Evolutionary conservation across 192 early-diverging fungal genomes (phyloP).

Genomic region (Thamnidium elegans): DNA sequence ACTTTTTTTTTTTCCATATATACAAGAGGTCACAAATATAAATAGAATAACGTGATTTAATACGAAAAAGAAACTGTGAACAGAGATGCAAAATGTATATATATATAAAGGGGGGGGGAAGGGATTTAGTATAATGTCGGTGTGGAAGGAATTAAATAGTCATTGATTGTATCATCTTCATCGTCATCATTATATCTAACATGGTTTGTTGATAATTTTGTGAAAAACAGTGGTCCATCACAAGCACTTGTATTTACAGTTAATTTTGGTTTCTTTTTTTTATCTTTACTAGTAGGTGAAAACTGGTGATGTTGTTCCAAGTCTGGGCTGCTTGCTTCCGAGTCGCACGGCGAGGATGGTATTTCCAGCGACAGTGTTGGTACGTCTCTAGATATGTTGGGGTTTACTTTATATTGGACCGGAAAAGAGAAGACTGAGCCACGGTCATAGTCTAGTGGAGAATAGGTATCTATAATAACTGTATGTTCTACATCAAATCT

Average conservation of each 20-base stretch:
- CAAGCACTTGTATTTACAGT: conserved; percentile 24
- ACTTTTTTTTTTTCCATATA: no score
- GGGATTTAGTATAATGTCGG: no score
- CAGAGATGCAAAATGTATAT: no score
- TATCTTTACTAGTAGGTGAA: conserved; percentile 5
- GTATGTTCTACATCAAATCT: conserved; percentile 21
- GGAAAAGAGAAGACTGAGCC: conserved; percentile 19
- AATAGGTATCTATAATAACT: conserved; percentile 25
- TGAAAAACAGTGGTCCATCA: conserved; percentile 23
- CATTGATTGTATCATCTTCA: conserved; percentile 11
- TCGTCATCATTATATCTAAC: not conserved
- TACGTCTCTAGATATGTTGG: conserved; percentile 3
- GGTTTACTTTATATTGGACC: conserved; percentile 27
- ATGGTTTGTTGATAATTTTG: conserved; percentile 28
- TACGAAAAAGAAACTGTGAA: no score
- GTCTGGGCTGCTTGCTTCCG: conserved; percentile 15
- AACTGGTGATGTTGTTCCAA: conserved; percentile 2
- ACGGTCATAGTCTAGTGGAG: conserved; percentile 28
- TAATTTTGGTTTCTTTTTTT: conserved; percentile 28
- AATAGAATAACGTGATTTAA: no score
- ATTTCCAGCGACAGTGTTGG: conserved; percentile 13
- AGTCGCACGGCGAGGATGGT: conserved; percentile 2
- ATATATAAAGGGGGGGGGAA: no score
- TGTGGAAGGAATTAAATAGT: conserved; percentile 17
- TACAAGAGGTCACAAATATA: no score